These are phyloP conservation scores for Thymus quinquecostatus DNA, from an alignment of 257 asterid species.

Conservation along the genomic window DNA sequence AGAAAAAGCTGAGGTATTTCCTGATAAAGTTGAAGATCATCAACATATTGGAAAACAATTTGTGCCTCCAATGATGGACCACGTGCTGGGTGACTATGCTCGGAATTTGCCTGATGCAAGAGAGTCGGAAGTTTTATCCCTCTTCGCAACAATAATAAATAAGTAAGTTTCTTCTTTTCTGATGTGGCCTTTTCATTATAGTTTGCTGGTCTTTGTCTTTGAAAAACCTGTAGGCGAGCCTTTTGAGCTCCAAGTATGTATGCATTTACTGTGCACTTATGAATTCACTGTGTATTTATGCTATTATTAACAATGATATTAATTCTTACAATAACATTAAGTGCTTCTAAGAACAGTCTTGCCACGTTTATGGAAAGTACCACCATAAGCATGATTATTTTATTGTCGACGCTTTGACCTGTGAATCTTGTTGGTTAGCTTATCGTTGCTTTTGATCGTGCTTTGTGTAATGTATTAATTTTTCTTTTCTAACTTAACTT, in stretches of 20 bases:
- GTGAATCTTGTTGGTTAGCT: neutral
- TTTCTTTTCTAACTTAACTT: slow-evolving; percentile 20
- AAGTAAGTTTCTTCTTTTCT: slow-evolving; percentile 48
- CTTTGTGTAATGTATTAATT: slow-evolving; percentile 14
- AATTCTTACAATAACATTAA: neutral
- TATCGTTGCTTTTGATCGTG: slow-evolving; percentile 7
- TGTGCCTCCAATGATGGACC: slow-evolving; percentile 96
- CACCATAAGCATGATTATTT: slow-evolving; percentile 4
- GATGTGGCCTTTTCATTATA: neutral
- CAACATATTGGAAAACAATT: slow-evolving; percentile 82
- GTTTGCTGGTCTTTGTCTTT: slow-evolving; percentile 13
- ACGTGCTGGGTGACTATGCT: slow-evolving; percentile 85
- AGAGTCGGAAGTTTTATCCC: slow-evolving; percentile 94
- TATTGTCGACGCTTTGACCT: slow-evolving; percentile 4
- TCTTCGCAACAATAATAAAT: slow-evolving; percentile 87
- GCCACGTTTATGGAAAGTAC: slow-evolving; percentile 18
- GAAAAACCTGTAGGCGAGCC: neutral
- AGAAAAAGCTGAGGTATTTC: slow-evolving; percentile 84
- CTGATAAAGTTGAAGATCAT: slow-evolving; percentile 85
- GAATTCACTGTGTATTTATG: slow-evolving; percentile 1
- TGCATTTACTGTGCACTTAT: neutral
- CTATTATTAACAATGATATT: neutral
- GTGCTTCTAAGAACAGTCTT: slow-evolving; percentile 12
- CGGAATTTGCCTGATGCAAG: slow-evolving; percentile 96
- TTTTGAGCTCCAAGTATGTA: neutral